phyloP scores from a whole-genome alignment of 1,284 basidiomycete genomes.

The Microbotryum violaceum region DNA sequence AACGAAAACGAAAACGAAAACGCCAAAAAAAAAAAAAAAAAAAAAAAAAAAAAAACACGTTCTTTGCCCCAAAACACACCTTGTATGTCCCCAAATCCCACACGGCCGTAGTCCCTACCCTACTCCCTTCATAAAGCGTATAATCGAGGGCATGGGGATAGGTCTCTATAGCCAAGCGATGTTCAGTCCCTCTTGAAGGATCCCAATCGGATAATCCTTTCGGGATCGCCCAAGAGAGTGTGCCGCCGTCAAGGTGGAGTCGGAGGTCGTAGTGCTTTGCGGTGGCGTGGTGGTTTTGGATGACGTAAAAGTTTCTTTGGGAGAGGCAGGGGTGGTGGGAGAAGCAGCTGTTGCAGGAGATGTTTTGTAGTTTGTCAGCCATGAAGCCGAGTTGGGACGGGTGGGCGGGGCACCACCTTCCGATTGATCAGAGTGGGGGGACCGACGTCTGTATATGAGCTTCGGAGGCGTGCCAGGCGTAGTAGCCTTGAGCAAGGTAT shows the following conservation, averaged over 20 bases:
- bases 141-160: slow-evolving; percentile 8
- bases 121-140: slow-evolving; percentile 10
- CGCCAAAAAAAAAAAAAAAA: no score
- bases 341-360: no score
- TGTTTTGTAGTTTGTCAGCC: no score
- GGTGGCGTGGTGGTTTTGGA: slow-evolving; percentile 23
- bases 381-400: no score
- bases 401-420: no score
- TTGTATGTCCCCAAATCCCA: slow-evolving; percentile 19
- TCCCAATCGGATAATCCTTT: slow-evolving; percentile 1
- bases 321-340: background rate
- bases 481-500: no score
- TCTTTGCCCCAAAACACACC: background rate
- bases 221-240: slow-evolving; percentile 16
- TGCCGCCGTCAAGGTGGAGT: slow-evolving; percentile 16
- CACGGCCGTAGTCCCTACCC: background rate
- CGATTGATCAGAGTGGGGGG: no score
- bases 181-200: background rate
- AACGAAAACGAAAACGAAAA: no score
- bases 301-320: slow-evolving; percentile 16
- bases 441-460: no score
- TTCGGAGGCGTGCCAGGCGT: no score
- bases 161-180: slow-evolving; percentile 12
- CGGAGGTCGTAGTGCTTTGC: slow-evolving; percentile 18
- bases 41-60: no score